These are phyloP conservation scores for Hymenoscyphus repandus DNA, from an alignment of 2,329 filamentous ascomycete species.

Conservation along the genomic window DNA sequence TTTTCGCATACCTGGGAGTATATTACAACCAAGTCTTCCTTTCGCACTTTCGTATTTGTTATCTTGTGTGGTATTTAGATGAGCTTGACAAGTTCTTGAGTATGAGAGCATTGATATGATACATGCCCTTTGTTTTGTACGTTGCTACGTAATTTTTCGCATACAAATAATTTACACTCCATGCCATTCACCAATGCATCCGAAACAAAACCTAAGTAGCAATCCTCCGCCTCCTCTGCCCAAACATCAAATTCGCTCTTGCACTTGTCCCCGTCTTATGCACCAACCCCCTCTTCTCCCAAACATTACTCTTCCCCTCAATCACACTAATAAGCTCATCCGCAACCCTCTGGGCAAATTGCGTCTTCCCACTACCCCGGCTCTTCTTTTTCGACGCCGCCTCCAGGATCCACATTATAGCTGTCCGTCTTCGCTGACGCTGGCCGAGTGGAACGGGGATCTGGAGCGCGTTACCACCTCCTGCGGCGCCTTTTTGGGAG, in stretches of 20 bases:
- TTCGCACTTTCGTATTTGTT: no score
- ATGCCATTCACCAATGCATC: neutral
- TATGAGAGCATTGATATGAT: no score
- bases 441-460: conserved; percentile 72
- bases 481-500: conserved; percentile 69
- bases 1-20: no score
- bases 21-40: no score
- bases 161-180: conserved; percentile 17
- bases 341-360: conserved; percentile 73
- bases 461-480: conserved; percentile 80
- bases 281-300: conserved; percentile 72
- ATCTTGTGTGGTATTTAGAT: no score
- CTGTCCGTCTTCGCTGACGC: conserved; percentile 70
- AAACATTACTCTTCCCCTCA: conserved; percentile 77
- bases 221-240: conserved; percentile 30
- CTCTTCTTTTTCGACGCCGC: conserved; percentile 74
- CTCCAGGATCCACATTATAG: conserved; percentile 85
- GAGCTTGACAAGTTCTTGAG: no score
- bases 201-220: neutral
- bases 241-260: conserved; percentile 62
- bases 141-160: no score
- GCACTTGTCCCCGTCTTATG: conserved; percentile 78
- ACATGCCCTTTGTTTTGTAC: no score
- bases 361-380: conserved; percentile 62
- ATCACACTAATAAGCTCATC: conserved; percentile 84